Percentiles rank a stretch among this genome's conserved stretches.
Conservation (phyloP, 768 basidiomycete genomes). For the Auricularia heimuer region DNA sequence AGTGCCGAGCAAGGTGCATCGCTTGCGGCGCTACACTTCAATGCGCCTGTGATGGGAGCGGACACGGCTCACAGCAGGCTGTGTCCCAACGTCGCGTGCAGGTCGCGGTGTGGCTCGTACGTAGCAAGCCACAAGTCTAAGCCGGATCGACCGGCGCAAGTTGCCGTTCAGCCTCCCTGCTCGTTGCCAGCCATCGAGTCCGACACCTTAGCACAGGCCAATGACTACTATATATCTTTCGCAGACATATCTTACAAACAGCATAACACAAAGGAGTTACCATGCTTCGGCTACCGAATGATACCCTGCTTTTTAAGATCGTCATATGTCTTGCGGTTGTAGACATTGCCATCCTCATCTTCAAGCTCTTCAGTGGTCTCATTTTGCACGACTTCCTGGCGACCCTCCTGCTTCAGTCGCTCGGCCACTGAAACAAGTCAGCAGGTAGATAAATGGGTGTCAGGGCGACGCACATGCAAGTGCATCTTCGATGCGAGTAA, state of each 20-base stretch:
- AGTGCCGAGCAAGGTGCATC: constrained; percentile 83
- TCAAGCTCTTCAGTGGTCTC: constrained; percentile 98
- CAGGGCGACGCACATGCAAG: constrained; percentile 60
- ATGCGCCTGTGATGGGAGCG: neutral
- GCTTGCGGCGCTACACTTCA: neutral
- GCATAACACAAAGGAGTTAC: too few relatives aligned
- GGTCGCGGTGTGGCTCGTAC: too few relatives aligned
- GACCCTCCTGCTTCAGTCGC: constrained; percentile 94
- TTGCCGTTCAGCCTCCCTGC: too few relatives aligned
- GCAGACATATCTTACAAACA: too few relatives aligned
- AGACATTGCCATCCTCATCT: constrained; percentile 97
- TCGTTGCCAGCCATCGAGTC: too few relatives aligned
- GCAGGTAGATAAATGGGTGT: neutral
- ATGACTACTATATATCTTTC: too few relatives aligned
- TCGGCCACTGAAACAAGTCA: constrained; percentile 64
- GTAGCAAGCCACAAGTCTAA: too few relatives aligned
- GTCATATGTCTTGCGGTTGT: constrained; percentile 96
- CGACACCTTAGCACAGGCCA: too few relatives aligned
- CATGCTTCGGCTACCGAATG: constrained; percentile 27
- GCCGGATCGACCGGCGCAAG: too few relatives aligned
- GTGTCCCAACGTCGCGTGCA: too few relatives aligned
- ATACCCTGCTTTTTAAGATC: constrained; percentile 94
- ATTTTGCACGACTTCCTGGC: constrained; percentile 83
- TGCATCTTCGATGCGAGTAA: constrained; percentile 94
- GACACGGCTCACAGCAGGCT: neutral